Evolutionary conservation across 1,284 basidiomycete species (phyloP), one percentile per base, ranked within the genome.

Genomic region (Ceratobasidium sp.): DNA sequence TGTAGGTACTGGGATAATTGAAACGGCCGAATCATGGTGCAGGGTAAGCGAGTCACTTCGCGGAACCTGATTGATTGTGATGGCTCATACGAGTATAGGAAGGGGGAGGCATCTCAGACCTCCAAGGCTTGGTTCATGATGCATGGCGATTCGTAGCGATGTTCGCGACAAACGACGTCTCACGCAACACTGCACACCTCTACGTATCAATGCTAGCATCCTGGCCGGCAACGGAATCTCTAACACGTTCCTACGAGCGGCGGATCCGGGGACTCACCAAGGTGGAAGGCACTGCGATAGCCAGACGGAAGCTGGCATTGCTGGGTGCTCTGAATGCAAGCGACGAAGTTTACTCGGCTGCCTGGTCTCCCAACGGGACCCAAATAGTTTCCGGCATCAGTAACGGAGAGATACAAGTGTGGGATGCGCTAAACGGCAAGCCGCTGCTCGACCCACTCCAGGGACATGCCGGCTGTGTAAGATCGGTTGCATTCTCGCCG

Each of bases 241-340:
- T 82, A 52, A 79, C 77, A 72, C 77, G 77, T 5, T 81, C 82
- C 73, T n/a, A n/a, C n/a, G n/a, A n/a, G n/a, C n/a, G n/a, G n/a
- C n/a, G n/a, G n/a, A n/a, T n/a, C n/a, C n/a, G n/a, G n/a, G n/a
- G n/a, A n/a, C n/a, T n/a, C n/a, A n/a, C n/a, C n/a, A n/a, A n/a
- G n/a, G n/a, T n/a, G n/a, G n/a, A n/a, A n/a, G n/a, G n/a, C n/a
- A n/a, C n/a, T n/a, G n/a, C n/a, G n/a, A n/a, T n/a, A n/a, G n/a
- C n/a, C n/a, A n/a, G n/a, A n/a, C n/a, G n/a, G n/a, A n/a, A n/a
- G n/a, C n/a, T n/a, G n/a, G n/a, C n/a, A n/a, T n/a, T n/a, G n/a
- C n/a, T n/a, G n/a, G n/a, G n/a, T n/a, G n/a, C n/a, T n/a, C n/a
- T n/a, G n/a, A n/a, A n/a, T n/a, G n/a, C n/a, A n/a, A n/a, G n/a